These are phyloP conservation scores for Kwoniella mangroviensis DNA, from an alignment of 768 basidiomycete genomes.

Conservation along the genomic window DNA sequence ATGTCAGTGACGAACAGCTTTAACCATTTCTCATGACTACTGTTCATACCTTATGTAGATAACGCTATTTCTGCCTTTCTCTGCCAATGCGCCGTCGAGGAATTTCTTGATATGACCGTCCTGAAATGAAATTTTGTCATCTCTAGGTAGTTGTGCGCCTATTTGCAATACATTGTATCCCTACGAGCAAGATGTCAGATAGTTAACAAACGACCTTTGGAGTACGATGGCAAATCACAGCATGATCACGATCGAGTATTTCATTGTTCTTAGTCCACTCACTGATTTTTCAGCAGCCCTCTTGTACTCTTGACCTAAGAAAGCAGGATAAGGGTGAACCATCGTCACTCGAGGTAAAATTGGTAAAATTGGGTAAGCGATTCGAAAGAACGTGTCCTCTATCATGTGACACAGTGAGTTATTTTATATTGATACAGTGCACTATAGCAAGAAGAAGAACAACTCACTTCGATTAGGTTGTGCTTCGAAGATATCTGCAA, in stretches of 20 bases:
- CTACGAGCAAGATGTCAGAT: too few species aligned
- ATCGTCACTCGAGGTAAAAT: constrained; percentile 2
- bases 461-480: not conserved
- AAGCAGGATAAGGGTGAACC: constrained; percentile 18
- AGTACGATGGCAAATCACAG: too few species aligned
- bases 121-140: constrained; percentile 6
- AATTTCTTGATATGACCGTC: constrained; percentile 17
- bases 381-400: constrained; percentile 5
- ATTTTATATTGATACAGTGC: too few species aligned
- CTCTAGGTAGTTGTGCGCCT: constrained; percentile 16
- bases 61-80: constrained; percentile 17
- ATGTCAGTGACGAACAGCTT: too few species aligned
- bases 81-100: constrained; percentile 13
- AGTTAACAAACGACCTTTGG: too few species aligned
- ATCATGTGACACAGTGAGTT: too few species aligned
- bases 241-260: too few species aligned
- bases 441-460: too few species aligned
- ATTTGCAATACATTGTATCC: constrained; percentile 5
- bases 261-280: too few species aligned
- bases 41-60: constrained; percentile 31
- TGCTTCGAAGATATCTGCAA: constrained; percentile 6
- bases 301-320: constrained; percentile 12
- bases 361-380: not conserved
- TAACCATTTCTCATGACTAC: not conserved
- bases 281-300: constrained; percentile 4